Base-by-base conservation (phyloP, 495 filamentous ascomycete genomes). In the Ascodesmis nigricans region DNA sequence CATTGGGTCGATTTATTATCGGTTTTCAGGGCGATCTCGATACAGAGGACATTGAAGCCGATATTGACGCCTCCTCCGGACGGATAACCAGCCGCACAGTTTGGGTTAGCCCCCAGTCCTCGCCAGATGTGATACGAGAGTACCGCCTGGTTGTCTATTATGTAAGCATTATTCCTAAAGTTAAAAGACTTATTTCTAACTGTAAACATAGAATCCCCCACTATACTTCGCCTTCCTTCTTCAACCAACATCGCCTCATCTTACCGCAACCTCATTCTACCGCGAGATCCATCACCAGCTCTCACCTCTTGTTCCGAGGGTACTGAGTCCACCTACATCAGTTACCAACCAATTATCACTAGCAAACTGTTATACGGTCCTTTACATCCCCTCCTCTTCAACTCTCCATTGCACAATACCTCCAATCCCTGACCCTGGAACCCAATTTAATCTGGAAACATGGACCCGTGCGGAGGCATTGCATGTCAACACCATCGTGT, bases 181-280 rank as follows among this genome's bases (percentile, higher is more conserved):
- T n/a, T 28, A 38, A 20, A 22, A 15, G 14, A 13, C 16, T n/a
- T 8, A 17, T 15, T 38, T 29, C 20, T 36, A 27, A 40, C 24
- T 37, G 21, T 22, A 27, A 29, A 24, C 23, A 29, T 28, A 52
- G 48, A 72, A 79, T 45, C 69, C 66, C 49, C 87, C 87, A 2
- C 93, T 95, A 55, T 75, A 92, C 35, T 92, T 80, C 53, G 73
- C 78, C 3, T 78, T 95, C 44, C 61, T 97, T 10, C 93, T 95
- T 57, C 64, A 76, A 29, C 63, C 71, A 8, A 58, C 60, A 24
- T 75, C 80, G 1, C 62, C 67, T 22, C 62, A 71, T 14, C 61
- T 92, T 4, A 59, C 67, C 10, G 67, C 67, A 29, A 61, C 73
- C 2, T 58, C 64, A 0, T 69, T 92, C 43, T 95, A 93, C 56